These are phyloP conservation scores for Calonectria ilicicola DNA, from an alignment of 2,329 filamentous ascomycete species.

Conservation along the genomic window DNA sequence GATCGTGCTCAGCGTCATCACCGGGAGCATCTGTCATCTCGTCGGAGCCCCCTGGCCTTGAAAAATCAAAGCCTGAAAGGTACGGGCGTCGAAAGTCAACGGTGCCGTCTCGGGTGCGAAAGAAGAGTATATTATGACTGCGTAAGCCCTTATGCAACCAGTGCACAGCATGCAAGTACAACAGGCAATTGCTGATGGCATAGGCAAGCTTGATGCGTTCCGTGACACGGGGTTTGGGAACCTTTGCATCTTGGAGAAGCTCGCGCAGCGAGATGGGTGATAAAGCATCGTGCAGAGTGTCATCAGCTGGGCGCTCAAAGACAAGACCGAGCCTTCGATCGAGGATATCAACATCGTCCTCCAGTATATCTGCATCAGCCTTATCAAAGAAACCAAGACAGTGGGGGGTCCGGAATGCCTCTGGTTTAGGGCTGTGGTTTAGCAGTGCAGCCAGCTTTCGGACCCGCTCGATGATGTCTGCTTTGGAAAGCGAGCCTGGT, in stretches of 20 bases:
- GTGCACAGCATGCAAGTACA: constrained; percentile 67
- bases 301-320: constrained; percentile 60
- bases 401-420: constrained; percentile 62
- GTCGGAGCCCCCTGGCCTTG: constrained; percentile 60
- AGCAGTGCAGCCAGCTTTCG: constrained; percentile 61
- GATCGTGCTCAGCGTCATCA: constrained; percentile 57
- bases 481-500: constrained; percentile 53
- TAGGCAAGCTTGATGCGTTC: constrained; percentile 63
- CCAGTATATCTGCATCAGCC: constrained; percentile 46
- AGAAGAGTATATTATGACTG: constrained; percentile 66
- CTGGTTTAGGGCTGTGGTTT: constrained; percentile 59
- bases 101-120: constrained; percentile 45
- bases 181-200: constrained; percentile 63
- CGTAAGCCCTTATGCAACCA: constrained; percentile 71
- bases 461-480: constrained; percentile 57
- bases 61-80: constrained; percentile 67
- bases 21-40: constrained; percentile 63
- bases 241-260: constrained; percentile 52
- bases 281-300: constrained; percentile 48
- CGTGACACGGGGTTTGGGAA: constrained; percentile 61
- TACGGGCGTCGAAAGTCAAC: constrained; percentile 56
- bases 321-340: constrained; percentile 63
- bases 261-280: constrained; percentile 61
- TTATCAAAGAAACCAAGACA: constrained; percentile 65
- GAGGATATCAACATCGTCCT: constrained; percentile 55